A percentile compares a stretch with the other conserved stretches of the same genome.
phyloP scores from a whole-genome alignment of 257 asterid genomes.

The Solanum lycopersicoides region DNA sequence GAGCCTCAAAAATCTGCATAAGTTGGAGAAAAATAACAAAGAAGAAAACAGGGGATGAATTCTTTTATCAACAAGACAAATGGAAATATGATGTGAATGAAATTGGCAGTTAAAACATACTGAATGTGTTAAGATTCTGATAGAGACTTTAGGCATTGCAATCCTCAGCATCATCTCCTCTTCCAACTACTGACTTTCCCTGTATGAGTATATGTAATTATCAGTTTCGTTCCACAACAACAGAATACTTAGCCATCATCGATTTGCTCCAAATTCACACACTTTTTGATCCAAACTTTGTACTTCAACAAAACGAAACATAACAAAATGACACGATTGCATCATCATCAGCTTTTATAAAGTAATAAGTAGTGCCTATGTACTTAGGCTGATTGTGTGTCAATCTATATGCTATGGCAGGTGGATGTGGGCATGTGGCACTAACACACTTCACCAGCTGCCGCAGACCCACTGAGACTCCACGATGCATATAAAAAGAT shows the following conservation, averaged over 20 bases:
- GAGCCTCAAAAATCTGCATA: constrained; percentile 14
- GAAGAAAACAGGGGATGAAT: not conserved
- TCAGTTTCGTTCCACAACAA: not conserved
- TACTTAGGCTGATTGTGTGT: not conserved
- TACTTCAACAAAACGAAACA: too few relatives aligned
- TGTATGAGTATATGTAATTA: not conserved
- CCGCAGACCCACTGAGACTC: too few relatives aligned
- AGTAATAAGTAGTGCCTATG: not conserved
- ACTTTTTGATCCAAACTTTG: too few relatives aligned
- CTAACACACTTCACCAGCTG: not conserved
- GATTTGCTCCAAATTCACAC: not conserved
- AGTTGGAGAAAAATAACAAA: not conserved
- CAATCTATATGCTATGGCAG: not conserved
- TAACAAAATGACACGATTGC: not conserved
- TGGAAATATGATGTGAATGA: not conserved
- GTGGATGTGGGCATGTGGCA: not conserved
- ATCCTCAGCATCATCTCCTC: constrained; percentile 18
- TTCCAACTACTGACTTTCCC: constrained; percentile 5
- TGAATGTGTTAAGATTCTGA: not conserved
- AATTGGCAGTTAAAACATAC: not conserved
- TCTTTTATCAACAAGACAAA: too few relatives aligned
- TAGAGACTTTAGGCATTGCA: not conserved
- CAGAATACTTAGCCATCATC: not conserved
- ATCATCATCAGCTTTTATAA: not conserved
- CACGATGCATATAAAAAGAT: too few relatives aligned